Evolutionary conservation across 768 basidiomycete genomes (phyloP).

Genomic region (Psilocybe tampanensis): DNA sequence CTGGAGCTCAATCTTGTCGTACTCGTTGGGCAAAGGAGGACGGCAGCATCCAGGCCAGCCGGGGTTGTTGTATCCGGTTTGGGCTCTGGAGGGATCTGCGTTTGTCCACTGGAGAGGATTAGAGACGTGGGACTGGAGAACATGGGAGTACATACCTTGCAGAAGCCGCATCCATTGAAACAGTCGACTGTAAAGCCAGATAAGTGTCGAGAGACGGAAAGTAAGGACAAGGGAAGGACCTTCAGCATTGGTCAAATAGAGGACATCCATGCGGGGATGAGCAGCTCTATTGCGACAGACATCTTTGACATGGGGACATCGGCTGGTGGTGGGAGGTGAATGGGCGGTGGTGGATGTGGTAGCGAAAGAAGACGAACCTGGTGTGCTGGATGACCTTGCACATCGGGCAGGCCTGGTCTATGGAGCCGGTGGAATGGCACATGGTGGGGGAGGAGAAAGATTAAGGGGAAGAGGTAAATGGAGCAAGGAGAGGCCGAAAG

Average conservation of each 20-base stretch:
- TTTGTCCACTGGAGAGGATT: conserved; percentile 72
- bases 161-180: conserved; percentile 88
- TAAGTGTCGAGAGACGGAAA: conserved; percentile 3
- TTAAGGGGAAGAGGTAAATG: conserved; percentile 16
- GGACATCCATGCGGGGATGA: conserved; percentile 79
- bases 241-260: conserved; percentile 87
- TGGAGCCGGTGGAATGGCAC: conserved; percentile 74
- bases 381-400: conserved; percentile 79
- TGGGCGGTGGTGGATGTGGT: no score
- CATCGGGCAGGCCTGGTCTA: conserved; percentile 81
- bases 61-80: conserved; percentile 62
- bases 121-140: conserved; percentile 11
- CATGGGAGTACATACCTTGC: conserved; percentile 62
- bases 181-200: conserved; percentile 58
- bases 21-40: conserved; percentile 62
- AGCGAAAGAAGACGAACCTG: conserved; percentile 53
- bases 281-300: conserved; percentile 72
- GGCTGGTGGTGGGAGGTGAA: conserved; percentile 12
- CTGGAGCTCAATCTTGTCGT: conserved; percentile 63
- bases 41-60: conserved; percentile 93
- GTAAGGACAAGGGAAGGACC: conserved; percentile 41
- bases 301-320: conserved; percentile 78
- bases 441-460: conserved; percentile 42
- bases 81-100: conserved; percentile 54
- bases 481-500: conserved; percentile 14